These are phyloP conservation scores for Dactylellina cionopaga DNA, from an alignment of 2,329 filamentous ascomycete genomes.

Conservation along the genomic window DNA sequence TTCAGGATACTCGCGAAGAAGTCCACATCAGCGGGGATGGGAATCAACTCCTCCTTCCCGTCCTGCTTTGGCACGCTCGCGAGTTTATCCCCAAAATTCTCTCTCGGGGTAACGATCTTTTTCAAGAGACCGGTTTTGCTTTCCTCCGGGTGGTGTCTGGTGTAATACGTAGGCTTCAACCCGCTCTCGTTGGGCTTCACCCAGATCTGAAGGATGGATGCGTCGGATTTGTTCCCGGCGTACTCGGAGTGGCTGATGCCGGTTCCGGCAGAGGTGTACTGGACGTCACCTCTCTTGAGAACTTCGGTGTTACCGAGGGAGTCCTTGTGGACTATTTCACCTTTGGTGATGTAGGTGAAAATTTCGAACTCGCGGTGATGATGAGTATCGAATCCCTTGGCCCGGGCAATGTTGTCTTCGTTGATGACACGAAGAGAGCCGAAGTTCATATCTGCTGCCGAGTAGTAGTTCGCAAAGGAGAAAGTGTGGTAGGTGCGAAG, in stretches of 20 bases:
- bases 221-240: slow-evolving; percentile 37
- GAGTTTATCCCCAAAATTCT: slow-evolving; percentile 49
- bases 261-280: slow-evolving; percentile 48
- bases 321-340: slow-evolving; percentile 87
- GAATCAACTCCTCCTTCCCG: slow-evolving; percentile 52
- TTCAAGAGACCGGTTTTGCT: slow-evolving; percentile 44
- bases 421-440: slow-evolving; percentile 85
- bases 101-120: slow-evolving; percentile 41
- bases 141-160: slow-evolving; percentile 43
- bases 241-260: slow-evolving; percentile 51
- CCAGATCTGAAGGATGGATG: slow-evolving; percentile 50
- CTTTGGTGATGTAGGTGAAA: slow-evolving; percentile 85
- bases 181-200: slow-evolving; percentile 41
- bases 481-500: slow-evolving; percentile 88
- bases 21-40: slow-evolving; percentile 46
- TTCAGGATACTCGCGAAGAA: slow-evolving; percentile 51
- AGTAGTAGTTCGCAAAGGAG: slow-evolving; percentile 77
- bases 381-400: slow-evolving; percentile 83
- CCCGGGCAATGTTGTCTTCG: slow-evolving; percentile 81
- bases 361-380: slow-evolving; percentile 88
- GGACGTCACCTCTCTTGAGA: slow-evolving; percentile 48
- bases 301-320: slow-evolving; percentile 66
- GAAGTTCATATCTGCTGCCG: slow-evolving; percentile 74
- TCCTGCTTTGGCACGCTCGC: slow-evolving; percentile 42
- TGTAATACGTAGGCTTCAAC: slow-evolving; percentile 46